Evolutionary conservation across 1,284 basidiomycete species (phyloP).

Genomic region (Ustilago hordei): DNA sequence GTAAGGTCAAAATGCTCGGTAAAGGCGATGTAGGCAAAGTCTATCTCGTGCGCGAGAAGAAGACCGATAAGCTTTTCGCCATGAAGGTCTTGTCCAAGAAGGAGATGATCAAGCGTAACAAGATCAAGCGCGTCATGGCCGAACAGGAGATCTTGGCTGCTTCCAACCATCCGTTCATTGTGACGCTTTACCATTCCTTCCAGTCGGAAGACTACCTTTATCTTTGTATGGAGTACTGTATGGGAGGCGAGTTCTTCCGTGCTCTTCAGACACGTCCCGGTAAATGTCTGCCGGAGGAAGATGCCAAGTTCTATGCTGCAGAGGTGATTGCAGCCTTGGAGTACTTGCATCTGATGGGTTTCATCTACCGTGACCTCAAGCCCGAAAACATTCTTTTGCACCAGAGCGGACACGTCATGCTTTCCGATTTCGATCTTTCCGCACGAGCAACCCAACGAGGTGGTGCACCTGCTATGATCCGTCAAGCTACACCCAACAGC

Average conservation of each 20-base stretch:
- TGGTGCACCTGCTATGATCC: slow-evolving; percentile 88
- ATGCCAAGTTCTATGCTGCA: slow-evolving; percentile 95
- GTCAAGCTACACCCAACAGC: slow-evolving; percentile 87
- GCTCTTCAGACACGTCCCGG: slow-evolving; percentile 84
- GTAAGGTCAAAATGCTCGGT: slow-evolving; percentile 69
- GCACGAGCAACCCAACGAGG: slow-evolving; percentile 84
- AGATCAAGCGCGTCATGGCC: slow-evolving; percentile 68
- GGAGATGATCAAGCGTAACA: slow-evolving; percentile 70
- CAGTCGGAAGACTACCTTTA: slow-evolving; percentile 68
- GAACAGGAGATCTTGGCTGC: slow-evolving; percentile 67
- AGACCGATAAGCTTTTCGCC: slow-evolving; percentile 64
- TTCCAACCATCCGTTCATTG: slow-evolving; percentile 69
- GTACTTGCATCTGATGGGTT: slow-evolving; percentile 98
- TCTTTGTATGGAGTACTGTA: slow-evolving; percentile 79
- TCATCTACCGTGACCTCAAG: slow-evolving; percentile 89
- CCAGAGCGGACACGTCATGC: slow-evolving; percentile 96
- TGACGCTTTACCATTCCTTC: slow-evolving; percentile 69
- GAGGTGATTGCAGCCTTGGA: slow-evolving; percentile 96
- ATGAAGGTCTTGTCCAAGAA: slow-evolving; percentile 69
- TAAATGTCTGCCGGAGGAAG: slow-evolving; percentile 94
- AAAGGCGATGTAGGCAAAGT: slow-evolving; percentile 69
- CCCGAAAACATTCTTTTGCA: slow-evolving; percentile 98
- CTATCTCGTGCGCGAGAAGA: slow-evolving; percentile 65
- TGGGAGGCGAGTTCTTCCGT: slow-evolving; percentile 99
- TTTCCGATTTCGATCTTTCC: slow-evolving; percentile 98